These are phyloP conservation scores for Rauvolfia tetraphylla DNA, from an alignment of 257 asterid genomes.

Conservation along the genomic window DNA sequence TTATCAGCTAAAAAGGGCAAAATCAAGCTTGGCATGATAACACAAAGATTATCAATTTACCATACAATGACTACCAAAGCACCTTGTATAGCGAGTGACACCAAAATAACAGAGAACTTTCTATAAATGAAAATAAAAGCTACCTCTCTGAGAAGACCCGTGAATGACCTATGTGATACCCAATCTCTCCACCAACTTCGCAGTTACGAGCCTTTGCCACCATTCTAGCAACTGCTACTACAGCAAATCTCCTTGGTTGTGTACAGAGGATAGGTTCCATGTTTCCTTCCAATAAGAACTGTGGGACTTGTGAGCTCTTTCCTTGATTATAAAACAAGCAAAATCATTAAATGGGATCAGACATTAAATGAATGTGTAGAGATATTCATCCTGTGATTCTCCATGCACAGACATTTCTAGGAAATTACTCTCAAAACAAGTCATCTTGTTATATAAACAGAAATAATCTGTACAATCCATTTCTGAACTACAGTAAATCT, in stretches of 20 bases:
- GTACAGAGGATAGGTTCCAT: slow-evolving; percentile 90
- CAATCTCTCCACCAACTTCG: slow-evolving; percentile 91
- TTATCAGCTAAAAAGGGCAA: neutral
- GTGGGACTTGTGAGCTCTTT: slow-evolving; percentile 97
- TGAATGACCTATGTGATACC: slow-evolving; percentile 96
- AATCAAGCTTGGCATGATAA: neutral
- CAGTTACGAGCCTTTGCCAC: slow-evolving; percentile 83
- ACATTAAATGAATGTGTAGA: neutral
- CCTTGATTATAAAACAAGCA: slow-evolving; percentile 41
- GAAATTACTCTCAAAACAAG: neutral
- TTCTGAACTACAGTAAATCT: neutral
- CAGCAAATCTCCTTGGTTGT: slow-evolving; percentile 98
- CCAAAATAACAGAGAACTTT: neutral
- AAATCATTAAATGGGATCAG: neutral
- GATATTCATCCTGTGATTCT: neutral
- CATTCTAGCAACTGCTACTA: slow-evolving; percentile 93
- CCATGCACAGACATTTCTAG: neutral
- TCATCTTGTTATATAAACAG: neutral
- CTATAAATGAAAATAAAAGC: neutral
- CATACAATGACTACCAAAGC: neutral
- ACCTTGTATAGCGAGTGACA: neutral
- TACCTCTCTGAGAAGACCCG: slow-evolving; percentile 75
- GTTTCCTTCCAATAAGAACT: slow-evolving; percentile 70
- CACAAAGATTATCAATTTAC: neutral
- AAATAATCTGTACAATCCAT: neutral